Percentiles rank a stretch among this genome's conserved stretches.
Evolutionary conservation across 2,329 filamentous ascomycete species (phyloP).

Genomic region (Curvularia lunata): DNA sequence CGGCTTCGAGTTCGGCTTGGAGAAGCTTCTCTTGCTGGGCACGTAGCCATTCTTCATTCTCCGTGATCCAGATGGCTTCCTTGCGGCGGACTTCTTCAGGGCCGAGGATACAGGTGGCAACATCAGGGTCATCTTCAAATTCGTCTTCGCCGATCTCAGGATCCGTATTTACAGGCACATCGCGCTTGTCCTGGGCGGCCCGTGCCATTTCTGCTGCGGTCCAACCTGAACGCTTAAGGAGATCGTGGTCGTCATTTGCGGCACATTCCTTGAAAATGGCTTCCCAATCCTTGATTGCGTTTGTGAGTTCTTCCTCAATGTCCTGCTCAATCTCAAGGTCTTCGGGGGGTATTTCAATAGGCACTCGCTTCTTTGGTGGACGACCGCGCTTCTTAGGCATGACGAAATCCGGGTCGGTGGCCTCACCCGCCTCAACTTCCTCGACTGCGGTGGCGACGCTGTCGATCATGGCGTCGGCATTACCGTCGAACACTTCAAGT

Average conservation of each 20-base stretch:
- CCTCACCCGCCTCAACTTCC: conserved; percentile 22
- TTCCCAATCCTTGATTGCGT: conserved; percentile 42
- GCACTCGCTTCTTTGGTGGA: conserved; percentile 41
- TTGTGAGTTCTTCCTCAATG: conserved; percentile 54
- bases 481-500: conserved; percentile 30
- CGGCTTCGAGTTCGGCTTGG: conserved; percentile 69
- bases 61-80: conserved; percentile 90
- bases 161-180: conserved; percentile 26
- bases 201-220: conserved; percentile 40
- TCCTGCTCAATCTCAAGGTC: conserved; percentile 57
- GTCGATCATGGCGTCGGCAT: conserved; percentile 31
- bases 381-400: conserved; percentile 49
- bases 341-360: conserved; percentile 50
- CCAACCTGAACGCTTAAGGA: conserved; percentile 35
- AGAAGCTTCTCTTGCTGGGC: conserved; percentile 84
- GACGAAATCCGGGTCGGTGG: conserved; percentile 27
- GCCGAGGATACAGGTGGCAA: conserved; percentile 76
- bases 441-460: conserved; percentile 30
- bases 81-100: conserved; percentile 80
- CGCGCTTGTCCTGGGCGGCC: conserved; percentile 33
- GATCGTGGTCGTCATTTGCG: conserved; percentile 38
- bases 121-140: conserved; percentile 88
- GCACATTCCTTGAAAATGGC: conserved; percentile 38
- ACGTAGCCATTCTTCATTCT: conserved; percentile 93
- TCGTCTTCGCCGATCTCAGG: conserved; percentile 77